Base-by-base conservation (phyloP, 495 filamentous ascomycete genomes). In the Xylaria venustula region DNA sequence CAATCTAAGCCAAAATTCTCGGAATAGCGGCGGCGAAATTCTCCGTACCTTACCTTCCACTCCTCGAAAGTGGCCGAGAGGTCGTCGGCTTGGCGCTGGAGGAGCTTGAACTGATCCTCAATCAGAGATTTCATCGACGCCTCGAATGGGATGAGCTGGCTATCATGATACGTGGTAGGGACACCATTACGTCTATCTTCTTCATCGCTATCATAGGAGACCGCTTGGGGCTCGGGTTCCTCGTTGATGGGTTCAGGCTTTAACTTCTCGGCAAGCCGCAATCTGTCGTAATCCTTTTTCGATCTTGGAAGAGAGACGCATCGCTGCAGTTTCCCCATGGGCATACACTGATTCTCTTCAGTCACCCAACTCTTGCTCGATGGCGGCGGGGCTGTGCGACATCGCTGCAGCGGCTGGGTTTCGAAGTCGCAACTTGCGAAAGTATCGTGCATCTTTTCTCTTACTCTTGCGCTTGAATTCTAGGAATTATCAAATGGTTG, bases 111-210 rank as follows among this genome's bases (percentile, higher is more conserved):
- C 17, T 60, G 20, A 6, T 26, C 47, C 7, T 44, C 28, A 7
- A 53, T 26, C 1, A 37, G 15, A 25, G 14, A 23, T 22, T 34
- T 49, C 44, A 54, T 49, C 7, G 40, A 54, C 2, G 5, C 2
- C 5, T 15, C 2, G 36, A 54, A 42, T 1, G 22, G 34, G 15
- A 25, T 15, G 19, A n/a, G 41, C 41, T 50, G 23, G 20, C 22
- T n/a, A 22, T 55, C n/a, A 3, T 37, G 34, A 20, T 58, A 25
- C 14, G 23, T 37, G 2, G 59, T 58, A 6, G 54, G 56, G 19
- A 66, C 63, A 7, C 53, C 57, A 11, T 61, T 66, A 26, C 46
- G 32, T 22, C 42, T 48, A n/a, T 65, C 63, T 26, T 66, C 63
- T 12, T 61, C 58, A 7, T 65, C 63, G n/a, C 48, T 63, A 14